Evolutionary conservation across 2,329 filamentous ascomycete species (phyloP).

Genomic region (Talaromyces sp.): DNA sequence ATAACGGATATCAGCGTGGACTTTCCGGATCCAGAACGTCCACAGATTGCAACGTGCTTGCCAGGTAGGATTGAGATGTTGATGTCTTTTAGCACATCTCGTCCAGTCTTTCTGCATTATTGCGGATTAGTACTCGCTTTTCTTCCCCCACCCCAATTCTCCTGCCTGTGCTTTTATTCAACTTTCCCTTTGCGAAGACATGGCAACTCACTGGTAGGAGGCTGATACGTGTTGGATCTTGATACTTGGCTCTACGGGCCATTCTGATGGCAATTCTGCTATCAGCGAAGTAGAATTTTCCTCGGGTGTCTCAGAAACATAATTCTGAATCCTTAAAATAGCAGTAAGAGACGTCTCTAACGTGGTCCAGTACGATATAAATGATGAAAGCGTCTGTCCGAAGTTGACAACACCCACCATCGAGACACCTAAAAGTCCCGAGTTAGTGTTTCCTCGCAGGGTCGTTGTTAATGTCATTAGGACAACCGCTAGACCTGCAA

Average conservation of each 20-base stretch:
- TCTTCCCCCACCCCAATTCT: no score
- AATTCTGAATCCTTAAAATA: conserved; percentile 55
- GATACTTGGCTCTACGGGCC: conserved; percentile 46
- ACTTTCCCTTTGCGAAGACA: neutral
- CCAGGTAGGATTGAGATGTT: conserved; percentile 46
- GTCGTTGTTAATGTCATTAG: conserved; percentile 52
- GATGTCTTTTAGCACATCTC: conserved; percentile 43
- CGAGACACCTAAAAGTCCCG: conserved; percentile 53
- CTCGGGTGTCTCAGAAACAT: conserved; percentile 44
- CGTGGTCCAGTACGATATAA: conserved; percentile 55
- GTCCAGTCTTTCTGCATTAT: neutral
- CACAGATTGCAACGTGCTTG: conserved; percentile 44
- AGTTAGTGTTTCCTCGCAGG: conserved; percentile 42
- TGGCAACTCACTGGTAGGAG: conserved; percentile 39
- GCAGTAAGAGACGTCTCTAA: conserved; percentile 60
- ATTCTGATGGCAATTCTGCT: conserved; percentile 37
- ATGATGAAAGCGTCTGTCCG: conserved; percentile 50
- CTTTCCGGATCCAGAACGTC: conserved; percentile 35
- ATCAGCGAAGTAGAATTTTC: conserved; percentile 47
- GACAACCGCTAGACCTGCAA: conserved; percentile 49
- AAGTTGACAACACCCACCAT: conserved; percentile 56
- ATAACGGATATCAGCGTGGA: conserved; percentile 9
- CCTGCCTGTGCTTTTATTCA: neutral
- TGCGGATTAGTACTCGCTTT: neutral
- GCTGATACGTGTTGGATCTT: conserved; percentile 46